These are phyloP conservation scores for Hansenula lynferdii DNA, from an alignment of 1,139 yeast genomes.

Conservation along the genomic window DNA sequence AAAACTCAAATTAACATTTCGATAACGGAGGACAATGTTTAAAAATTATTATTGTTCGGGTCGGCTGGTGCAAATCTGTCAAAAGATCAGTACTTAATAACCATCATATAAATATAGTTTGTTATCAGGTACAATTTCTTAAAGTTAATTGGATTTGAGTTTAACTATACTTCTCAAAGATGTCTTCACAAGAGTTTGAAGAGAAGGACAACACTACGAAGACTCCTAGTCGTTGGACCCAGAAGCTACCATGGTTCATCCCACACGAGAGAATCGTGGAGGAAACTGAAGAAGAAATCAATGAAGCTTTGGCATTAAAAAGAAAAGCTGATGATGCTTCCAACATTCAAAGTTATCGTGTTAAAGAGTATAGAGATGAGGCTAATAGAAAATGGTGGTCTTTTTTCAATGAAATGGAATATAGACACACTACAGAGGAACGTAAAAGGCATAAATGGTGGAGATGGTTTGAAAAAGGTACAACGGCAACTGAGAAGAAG, in stretches of 20 bases:
- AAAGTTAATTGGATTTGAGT: too few species aligned
- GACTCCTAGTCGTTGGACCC: too few species aligned
- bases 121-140: too few species aligned
- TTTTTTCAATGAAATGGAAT: constrained; percentile 57
- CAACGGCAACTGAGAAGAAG: constrained; percentile 41
- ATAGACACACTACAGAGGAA: constrained; percentile 38
- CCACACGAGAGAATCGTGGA: neutral
- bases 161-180: too few species aligned
- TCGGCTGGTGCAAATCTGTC: too few species aligned
- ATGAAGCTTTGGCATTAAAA: neutral
- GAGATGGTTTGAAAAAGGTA: constrained; percentile 57
- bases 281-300: neutral
- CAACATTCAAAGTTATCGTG: neutral
- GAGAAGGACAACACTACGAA: too few species aligned
- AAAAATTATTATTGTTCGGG: too few species aligned
- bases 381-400: constrained; percentile 57
- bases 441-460: constrained; percentile 40
- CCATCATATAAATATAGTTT: too few species aligned
- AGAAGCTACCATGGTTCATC: constrained; percentile 21
- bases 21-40: too few species aligned
- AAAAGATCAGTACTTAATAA: too few species aligned
- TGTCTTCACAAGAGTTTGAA: too few species aligned
- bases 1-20: too few species aligned
- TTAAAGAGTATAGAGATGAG: constrained; percentile 58
- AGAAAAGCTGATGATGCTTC: neutral